These are phyloP conservation scores for Lepidium sativum DNA, from an alignment of 345 rosid genomes.

Conservation along the genomic window DNA sequence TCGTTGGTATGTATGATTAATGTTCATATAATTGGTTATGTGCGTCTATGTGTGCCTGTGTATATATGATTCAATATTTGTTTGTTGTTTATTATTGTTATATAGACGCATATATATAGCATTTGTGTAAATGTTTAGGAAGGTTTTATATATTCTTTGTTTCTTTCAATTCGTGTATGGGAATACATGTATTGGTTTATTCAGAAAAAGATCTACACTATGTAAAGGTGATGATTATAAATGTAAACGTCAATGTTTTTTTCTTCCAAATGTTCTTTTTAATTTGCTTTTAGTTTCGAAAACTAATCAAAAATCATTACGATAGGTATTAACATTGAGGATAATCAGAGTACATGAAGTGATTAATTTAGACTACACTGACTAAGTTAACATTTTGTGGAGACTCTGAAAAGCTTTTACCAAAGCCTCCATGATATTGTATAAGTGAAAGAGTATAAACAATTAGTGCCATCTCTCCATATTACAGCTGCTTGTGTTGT, in stretches of 20 bases:
- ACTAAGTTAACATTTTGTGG: too few species aligned
- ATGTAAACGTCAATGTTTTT: background rate
- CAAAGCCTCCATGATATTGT: too few species aligned
- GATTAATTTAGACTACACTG: too few species aligned
- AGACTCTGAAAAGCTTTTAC: too few species aligned
- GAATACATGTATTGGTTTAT: background rate
- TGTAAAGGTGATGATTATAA: conserved; percentile 8
- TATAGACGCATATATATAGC: conserved; percentile 19
- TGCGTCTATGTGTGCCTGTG: conserved; percentile 2
- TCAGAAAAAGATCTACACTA: background rate
- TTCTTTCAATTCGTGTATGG: background rate
- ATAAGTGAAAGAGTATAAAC: too few species aligned
- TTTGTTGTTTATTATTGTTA: conserved; percentile 11
- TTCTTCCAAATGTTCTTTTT: background rate
- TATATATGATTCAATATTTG: conserved; percentile 20
- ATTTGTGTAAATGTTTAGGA: conserved; percentile 24
- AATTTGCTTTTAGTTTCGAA: background rate
- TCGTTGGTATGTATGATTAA: background rate
- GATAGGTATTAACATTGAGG: too few species aligned
- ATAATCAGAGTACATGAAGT: too few species aligned
- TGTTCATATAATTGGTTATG: conserved; percentile 14
- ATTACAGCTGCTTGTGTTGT: too few species aligned
- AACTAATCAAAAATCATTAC: background rate
- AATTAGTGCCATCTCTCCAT: too few species aligned
- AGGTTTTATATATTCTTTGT: conserved; percentile 10